These are phyloP conservation scores for Hypomyces rosellus DNA, from an alignment of 2,329 filamentous ascomycete genomes.

Conservation along the genomic window DNA sequence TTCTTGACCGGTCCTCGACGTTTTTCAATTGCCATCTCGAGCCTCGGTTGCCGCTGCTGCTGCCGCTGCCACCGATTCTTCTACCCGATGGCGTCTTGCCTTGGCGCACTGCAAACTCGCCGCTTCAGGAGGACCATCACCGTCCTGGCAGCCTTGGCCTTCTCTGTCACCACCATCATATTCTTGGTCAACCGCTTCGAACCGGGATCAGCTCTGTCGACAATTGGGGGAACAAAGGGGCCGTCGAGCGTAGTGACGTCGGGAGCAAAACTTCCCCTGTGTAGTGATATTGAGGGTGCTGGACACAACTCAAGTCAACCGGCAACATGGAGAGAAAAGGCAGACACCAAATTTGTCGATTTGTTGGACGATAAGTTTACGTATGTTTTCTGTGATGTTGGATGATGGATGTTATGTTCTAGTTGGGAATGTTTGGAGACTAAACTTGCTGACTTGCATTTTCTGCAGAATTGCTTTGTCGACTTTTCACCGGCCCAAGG, in stretches of 20 bases:
- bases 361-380: constrained; percentile 26
- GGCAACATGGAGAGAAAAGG: constrained; percentile 5
- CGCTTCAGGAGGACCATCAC: constrained; percentile 9
- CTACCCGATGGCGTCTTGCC: constrained; percentile 3
- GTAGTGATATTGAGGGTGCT: not conserved
- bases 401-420: too few relatives aligned
- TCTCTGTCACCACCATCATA: constrained; percentile 7
- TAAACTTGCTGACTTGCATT: not conserved
- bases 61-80: not conserved
- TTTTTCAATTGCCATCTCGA: not conserved
- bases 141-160: constrained; percentile 4
- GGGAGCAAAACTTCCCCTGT: constrained; percentile 1
- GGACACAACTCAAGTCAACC: constrained; percentile 1
- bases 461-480: constrained; percentile 29
- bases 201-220: not conserved
- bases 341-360: constrained; percentile 19
- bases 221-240: not conserved
- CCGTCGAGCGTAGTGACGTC: not conserved
- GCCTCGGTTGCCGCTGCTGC: not conserved
- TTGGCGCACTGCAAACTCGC: constrained; percentile 8
- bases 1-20: not conserved
- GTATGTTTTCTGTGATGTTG: constrained; percentile 15
- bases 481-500: constrained; percentile 30
- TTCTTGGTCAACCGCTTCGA: constrained; percentile 3
- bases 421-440: not conserved